Percentiles rank a stretch among this genome's conserved stretches.
Conservation (phyloP, 2,329 filamentous ascomycete species). For the Xylaria sp. region DNA sequence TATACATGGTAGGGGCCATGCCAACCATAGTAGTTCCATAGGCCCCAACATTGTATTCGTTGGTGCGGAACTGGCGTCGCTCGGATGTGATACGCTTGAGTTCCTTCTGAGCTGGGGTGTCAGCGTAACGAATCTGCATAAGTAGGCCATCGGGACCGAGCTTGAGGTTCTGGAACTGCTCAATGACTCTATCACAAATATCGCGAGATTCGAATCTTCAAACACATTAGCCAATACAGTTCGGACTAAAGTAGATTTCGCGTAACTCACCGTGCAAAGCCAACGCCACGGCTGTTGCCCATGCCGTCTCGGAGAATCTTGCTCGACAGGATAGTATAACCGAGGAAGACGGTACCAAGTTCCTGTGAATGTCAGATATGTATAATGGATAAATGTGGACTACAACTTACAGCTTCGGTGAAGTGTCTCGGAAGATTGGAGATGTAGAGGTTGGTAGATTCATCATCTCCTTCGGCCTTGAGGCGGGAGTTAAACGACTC, state of each 20-base stretch:
- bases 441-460: conserved; percentile 95
- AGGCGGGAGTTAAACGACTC: conserved; percentile 98
- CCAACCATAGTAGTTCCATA: conserved; percentile 73
- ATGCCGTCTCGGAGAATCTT: conserved; percentile 93
- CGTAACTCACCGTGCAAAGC: conserved; percentile 86
- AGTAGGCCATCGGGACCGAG: conserved; percentile 83
- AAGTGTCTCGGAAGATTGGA: conserved; percentile 94
- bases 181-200: conserved; percentile 89
- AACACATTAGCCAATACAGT: conserved; percentile 40
- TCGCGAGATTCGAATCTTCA: conserved; percentile 87
- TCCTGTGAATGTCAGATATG: conserved; percentile 60
- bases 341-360: conserved; percentile 80
- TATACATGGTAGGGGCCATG: conserved; percentile 62
- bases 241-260: conserved; percentile 20
- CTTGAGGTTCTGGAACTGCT: conserved; percentile 82
- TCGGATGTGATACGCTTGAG: conserved; percentile 96
- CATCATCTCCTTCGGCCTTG: conserved; percentile 91
- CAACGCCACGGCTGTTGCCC: conserved; percentile 94
- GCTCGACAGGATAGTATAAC: conserved; percentile 88
- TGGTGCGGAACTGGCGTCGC: conserved; percentile 93
- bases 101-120: conserved; percentile 96
- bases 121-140: conserved; percentile 94
- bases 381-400: conserved; percentile 11
- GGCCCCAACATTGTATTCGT: conserved; percentile 87
- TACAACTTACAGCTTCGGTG: conserved; percentile 81